A percentile compares a stretch with the other conserved stretches of the same genome.
phyloP scores from a whole-genome alignment of 2,329 filamentous ascomycete genomes.

The Sclerotinia sclerotiorum region DNA sequence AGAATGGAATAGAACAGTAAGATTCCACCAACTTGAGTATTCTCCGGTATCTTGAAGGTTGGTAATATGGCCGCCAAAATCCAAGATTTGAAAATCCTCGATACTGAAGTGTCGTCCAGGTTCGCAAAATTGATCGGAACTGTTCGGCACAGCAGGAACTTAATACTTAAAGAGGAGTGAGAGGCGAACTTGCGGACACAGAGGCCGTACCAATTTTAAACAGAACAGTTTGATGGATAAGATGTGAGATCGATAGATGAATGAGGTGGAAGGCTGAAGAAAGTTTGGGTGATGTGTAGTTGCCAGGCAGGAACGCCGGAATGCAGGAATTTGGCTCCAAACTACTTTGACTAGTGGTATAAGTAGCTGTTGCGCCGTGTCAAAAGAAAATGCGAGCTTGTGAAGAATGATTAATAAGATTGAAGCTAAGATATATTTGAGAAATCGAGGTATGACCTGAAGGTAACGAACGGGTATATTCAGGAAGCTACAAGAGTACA shows the following conservation, averaged over 20 bases:
- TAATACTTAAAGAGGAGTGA: neutral
- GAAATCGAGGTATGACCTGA: neutral
- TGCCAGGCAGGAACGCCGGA: neutral
- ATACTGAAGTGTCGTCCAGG: neutral
- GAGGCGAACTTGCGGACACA: neutral
- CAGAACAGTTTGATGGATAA: neutral
- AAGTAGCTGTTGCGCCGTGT: neutral
- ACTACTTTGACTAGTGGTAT: constrained; percentile 6
- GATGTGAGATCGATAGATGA: neutral
- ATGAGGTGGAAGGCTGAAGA: neutral
- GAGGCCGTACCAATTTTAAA: neutral
- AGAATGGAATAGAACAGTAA: neutral
- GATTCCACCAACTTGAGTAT: neutral
- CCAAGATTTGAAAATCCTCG: neutral
- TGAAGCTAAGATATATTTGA: neutral
- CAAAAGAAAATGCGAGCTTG: neutral
- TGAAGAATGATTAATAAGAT: constrained; percentile 1
- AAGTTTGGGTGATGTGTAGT: neutral
- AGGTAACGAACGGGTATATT: too few species aligned
- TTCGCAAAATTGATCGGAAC: neutral
- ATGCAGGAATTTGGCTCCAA: constrained; percentile 14
- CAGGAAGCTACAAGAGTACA: neutral
- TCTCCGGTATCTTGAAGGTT: neutral
- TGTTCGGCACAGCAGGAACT: neutral
- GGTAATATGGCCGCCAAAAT: neutral